Percentiles rank a stretch among this genome's conserved stretches.
phyloP scores from a whole-genome alignment of 768 basidiomycete genomes.

The Tricholoma furcatifolium region DNA sequence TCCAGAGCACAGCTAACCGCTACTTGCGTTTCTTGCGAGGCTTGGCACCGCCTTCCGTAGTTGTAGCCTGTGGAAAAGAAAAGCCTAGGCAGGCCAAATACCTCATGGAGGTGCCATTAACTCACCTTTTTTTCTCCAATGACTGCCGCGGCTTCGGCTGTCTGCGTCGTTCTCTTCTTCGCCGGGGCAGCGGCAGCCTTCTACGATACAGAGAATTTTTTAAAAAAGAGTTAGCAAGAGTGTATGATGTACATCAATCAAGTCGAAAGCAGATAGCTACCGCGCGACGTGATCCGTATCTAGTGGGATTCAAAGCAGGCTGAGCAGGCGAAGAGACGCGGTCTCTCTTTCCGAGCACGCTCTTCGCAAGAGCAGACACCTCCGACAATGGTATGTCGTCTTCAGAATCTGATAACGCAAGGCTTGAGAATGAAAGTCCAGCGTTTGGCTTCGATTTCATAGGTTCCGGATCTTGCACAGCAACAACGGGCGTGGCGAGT shows the following conservation, averaged over 20 bases:
- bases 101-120: not conserved
- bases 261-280: conserved; percentile 3
- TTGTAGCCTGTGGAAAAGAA: not conserved
- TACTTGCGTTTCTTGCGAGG: conserved; percentile 10
- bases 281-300: conserved; percentile 3
- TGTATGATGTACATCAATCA: not conserved
- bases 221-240: not conserved
- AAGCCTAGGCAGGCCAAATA: not conserved
- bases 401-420: conserved; percentile 13
- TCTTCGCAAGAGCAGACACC: not conserved
- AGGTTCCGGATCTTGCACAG: not conserved
- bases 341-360: conserved; percentile 14
- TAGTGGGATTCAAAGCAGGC: not conserved
- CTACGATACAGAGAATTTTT: too few relatives aligned
- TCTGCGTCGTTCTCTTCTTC: not conserved
- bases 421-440: conserved; percentile 7
- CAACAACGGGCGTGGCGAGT: not conserved
- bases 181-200: not conserved
- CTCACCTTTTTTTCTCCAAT: conserved; percentile 7
- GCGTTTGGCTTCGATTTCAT: not conserved
- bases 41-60: conserved; percentile 1
- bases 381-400: conserved; percentile 18
- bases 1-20: not conserved
- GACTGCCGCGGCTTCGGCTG: not conserved
- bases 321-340: conserved; percentile 8